phyloP scores from a whole-genome alignment of 1,139 yeast species.

The Hyphopichia wangnamkhiaoensis region DNA sequence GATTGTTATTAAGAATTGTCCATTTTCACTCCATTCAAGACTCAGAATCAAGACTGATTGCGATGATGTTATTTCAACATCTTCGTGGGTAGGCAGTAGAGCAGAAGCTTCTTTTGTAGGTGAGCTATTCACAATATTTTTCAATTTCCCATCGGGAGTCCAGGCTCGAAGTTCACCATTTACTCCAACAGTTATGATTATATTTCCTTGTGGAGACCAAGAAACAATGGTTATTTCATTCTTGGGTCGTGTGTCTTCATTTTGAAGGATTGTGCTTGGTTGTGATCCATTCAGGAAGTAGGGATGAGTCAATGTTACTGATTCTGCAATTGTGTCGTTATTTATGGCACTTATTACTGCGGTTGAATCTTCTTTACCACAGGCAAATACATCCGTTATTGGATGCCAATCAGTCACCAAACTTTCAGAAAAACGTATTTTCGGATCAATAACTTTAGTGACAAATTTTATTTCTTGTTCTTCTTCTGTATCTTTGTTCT shows the following conservation, averaged over 20 bases:
- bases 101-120: slow-evolving; percentile 8
- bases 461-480: slow-evolving; percentile 15
- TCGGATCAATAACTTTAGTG: slow-evolving; percentile 24
- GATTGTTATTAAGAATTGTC: slow-evolving; percentile 35
- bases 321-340: slow-evolving; percentile 31
- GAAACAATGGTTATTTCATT: slow-evolving; percentile 45
- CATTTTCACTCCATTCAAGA: slow-evolving; percentile 38
- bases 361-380: slow-evolving; percentile 34
- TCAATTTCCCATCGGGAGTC: slow-evolving; percentile 65
- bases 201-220: slow-evolving; percentile 67
- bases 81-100: background rate
- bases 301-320: slow-evolving; percentile 39
- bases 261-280: slow-evolving; percentile 3
- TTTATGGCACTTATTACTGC: slow-evolving; percentile 39
- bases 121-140: slow-evolving; percentile 46
- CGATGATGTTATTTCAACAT: slow-evolving; percentile 5
- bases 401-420: slow-evolving; percentile 45
- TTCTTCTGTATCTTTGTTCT: slow-evolving; percentile 5
- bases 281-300: slow-evolving; percentile 12
- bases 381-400: slow-evolving; percentile 36
- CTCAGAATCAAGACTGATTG: slow-evolving; percentile 17
- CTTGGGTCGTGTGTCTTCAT: slow-evolving; percentile 6
- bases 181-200: slow-evolving; percentile 57
- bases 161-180: slow-evolving; percentile 70
- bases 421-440: slow-evolving; percentile 27